Base-by-base conservation (phyloP, 805 yeast species). In the Saccharomycopsis babjevae region DNA sequence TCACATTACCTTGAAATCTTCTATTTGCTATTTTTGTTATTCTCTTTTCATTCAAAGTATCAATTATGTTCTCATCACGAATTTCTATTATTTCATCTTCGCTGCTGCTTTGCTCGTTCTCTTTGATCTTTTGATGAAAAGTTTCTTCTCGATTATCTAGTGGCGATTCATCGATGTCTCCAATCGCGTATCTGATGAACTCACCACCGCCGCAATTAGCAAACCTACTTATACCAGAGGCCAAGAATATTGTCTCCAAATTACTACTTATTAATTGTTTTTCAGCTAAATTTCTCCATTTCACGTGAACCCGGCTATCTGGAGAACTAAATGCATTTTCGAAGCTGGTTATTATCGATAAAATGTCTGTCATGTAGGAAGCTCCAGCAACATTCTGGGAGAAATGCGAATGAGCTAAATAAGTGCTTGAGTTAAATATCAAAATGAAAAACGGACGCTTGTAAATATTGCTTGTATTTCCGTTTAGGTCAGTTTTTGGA, bases 161-260 rank as follows among this genome's bases (percentile, higher is more conserved):
- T 0, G 96, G 92, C 0, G 84, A 79, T 2, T 79, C 76, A 70
- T 89, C 96, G 6, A 83, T 81, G 0, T 76, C 73, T 0, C 83
- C 83, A 65, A 84, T 83, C 0, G 96, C 93, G 69, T 87, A 89
- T 7, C 66, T 61, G 0, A 85, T 80, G 0, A 81, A 69, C 96
- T 96, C 89, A 7, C 82, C 76, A 0, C 93, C 96, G 59, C 85
- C 68, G 10, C 91, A 77, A 34, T 79, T 74, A 0, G 85, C 77
- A 66, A 80, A 81, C 58, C 92, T 72, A 0, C 91, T 83, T 25
- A 77, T 78, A 2, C 92, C 91, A 60, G 81, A 77, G 15, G 84
- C 67, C 1, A 84, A 74, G 64, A 79, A 83, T 74, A 83, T 80
- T 0, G 86, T 74, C 38, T 64, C 66, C 32, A 64, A 60, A 22